phyloP scores from a whole-genome alignment of 768 basidiomycete species.

The Royoungia palumana region DNA sequence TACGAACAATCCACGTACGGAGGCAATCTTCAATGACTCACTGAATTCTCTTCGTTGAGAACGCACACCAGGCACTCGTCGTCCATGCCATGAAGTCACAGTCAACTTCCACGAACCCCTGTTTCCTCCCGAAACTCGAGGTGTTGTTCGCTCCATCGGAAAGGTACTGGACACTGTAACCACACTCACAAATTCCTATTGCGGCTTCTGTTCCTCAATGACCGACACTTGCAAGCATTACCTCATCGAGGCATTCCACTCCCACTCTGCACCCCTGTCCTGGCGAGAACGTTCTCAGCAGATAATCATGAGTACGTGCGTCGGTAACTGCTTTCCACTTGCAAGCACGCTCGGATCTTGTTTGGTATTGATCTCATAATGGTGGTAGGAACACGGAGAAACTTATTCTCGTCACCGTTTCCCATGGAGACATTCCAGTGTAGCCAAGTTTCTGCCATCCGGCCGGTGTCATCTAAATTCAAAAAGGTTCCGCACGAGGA shows the following conservation, averaged over 20 bases:
- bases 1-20: conserved; percentile 1
- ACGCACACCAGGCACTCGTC: not conserved
- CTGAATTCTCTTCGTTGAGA: no score
- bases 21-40: not conserved
- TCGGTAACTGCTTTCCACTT: not conserved
- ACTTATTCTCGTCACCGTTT: conserved; percentile 23
- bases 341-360: conserved; percentile 39
- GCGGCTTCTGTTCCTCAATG: not conserved
- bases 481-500: conserved; percentile 5
- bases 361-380: conserved; percentile 31
- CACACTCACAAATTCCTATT: not conserved
- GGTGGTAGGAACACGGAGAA: conserved; percentile 1
- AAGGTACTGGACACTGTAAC: not conserved
- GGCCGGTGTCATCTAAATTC: not conserved
- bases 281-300: conserved; percentile 10
- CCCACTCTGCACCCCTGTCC: conserved; percentile 23
- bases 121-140: conserved; percentile 16
- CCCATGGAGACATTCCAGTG: conserved; percentile 11
- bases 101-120: conserved; percentile 8
- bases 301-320: conserved; percentile 18
- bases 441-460: not conserved
- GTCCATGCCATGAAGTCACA: not conserved
- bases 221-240: conserved; percentile 8
- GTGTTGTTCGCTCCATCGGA: conserved; percentile 13
- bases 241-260: conserved; percentile 15